phyloP scores from a whole-genome alignment of 2,329 filamentous ascomycete species.

The Fusarium sp. region DNA sequence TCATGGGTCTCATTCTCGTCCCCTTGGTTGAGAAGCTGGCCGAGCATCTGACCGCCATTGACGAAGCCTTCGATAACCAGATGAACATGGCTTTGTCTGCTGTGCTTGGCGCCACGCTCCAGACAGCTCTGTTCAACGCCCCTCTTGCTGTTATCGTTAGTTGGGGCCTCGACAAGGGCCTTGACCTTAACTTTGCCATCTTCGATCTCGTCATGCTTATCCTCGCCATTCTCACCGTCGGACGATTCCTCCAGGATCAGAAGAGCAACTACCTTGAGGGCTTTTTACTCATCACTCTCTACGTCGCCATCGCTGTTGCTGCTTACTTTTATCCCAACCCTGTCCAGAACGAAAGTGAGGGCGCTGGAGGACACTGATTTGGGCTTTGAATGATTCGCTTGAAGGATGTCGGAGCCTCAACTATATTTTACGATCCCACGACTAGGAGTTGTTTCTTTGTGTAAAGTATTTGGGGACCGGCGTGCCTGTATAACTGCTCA shows the following conservation, averaged over 20 bases:
- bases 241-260: conserved; percentile 86
- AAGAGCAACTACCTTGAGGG: conserved; percentile 94
- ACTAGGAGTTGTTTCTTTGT: conserved; percentile 5
- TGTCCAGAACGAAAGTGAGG: conserved; percentile 11
- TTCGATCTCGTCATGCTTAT: conserved; percentile 88
- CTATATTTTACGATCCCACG: conserved; percentile 27
- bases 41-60: conserved; percentile 84
- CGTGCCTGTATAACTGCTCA: not conserved
- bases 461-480: conserved; percentile 2
- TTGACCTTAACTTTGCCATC: conserved; percentile 86
- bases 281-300: conserved; percentile 77
- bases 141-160: conserved; percentile 85
- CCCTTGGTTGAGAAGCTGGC: conserved; percentile 87
- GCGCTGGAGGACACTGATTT: conserved; percentile 20
- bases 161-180: conserved; percentile 76
- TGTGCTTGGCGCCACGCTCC: conserved; percentile 86
- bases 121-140: conserved; percentile 89
- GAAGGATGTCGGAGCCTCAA: not conserved
- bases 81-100: conserved; percentile 90
- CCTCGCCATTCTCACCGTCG: conserved; percentile 85
- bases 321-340: conserved; percentile 67
- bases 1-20: conserved; percentile 78
- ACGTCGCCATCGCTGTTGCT: conserved; percentile 69
- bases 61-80: conserved; percentile 85
- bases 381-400: not conserved